Conservation (phyloP, 352 stramenopile species). For the Phytophthora parvispora region DNA sequence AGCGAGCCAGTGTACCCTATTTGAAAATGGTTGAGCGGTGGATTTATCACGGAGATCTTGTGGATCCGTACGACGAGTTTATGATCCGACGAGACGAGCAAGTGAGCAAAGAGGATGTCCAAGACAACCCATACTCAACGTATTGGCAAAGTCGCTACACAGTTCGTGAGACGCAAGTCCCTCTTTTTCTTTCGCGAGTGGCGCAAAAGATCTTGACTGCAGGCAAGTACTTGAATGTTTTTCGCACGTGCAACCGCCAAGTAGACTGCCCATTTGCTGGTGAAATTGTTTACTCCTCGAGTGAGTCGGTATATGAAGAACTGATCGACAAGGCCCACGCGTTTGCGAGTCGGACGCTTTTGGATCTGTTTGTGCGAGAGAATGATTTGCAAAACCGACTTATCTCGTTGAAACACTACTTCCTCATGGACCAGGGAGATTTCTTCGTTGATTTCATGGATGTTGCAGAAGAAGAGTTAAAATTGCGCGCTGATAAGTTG, state of each 20-base stretch:
- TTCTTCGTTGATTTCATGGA: slow-evolving; percentile 99
- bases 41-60: slow-evolving; percentile 92
- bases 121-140: slow-evolving; percentile 89
- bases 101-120: slow-evolving; percentile 86
- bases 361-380: slow-evolving; percentile 87
- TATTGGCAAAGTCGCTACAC: slow-evolving; percentile 93
- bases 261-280: slow-evolving; percentile 86
- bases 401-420: slow-evolving; percentile 97
- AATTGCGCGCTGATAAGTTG: slow-evolving; percentile 88
- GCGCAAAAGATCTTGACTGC: slow-evolving; percentile 91
- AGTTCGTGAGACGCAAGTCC: slow-evolving; percentile 78
- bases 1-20: slow-evolving; percentile 88
- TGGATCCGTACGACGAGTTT: slow-evolving; percentile 94
- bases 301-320: slow-evolving; percentile 83
- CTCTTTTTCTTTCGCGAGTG: slow-evolving; percentile 83
- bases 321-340: slow-evolving; percentile 87
- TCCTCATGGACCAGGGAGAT: slow-evolving; percentile 99
- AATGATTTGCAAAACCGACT: slow-evolving; percentile 85
- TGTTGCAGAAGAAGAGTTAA: slow-evolving; percentile 95
- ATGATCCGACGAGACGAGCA: slow-evolving; percentile 90
- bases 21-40: slow-evolving; percentile 92
- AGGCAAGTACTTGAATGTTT: slow-evolving; percentile 95
- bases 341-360: slow-evolving; percentile 80
- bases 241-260: slow-evolving; percentile 81
- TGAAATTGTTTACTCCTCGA: slow-evolving; percentile 70